Evolutionary conservation across 2,329 filamentous ascomycete genomes (phyloP).

Genomic region (Colletotrichum eleusines): DNA sequence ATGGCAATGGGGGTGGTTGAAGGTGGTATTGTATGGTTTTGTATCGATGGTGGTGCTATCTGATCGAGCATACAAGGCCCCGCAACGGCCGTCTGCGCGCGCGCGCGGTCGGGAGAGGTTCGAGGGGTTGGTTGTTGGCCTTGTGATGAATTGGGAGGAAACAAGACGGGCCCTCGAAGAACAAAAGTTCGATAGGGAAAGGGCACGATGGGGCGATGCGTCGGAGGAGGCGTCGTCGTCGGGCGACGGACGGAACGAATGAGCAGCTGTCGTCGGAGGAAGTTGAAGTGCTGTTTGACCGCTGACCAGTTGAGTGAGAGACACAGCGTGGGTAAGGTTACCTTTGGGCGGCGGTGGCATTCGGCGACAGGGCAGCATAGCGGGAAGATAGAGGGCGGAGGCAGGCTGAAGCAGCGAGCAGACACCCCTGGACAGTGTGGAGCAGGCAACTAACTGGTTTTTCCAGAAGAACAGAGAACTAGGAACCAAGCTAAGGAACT

Average conservation of each 20-base stretch:
- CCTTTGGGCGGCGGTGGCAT: conserved; percentile 9
- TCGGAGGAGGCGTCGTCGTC: conserved; percentile 22
- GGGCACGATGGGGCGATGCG: background rate
- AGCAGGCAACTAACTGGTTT: conserved; percentile 5
- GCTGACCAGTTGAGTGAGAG: background rate
- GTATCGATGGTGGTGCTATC: conserved; percentile 4
- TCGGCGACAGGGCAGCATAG: conserved; percentile 7
- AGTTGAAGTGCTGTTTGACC: conserved; percentile 11
- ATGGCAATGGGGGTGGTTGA: background rate
- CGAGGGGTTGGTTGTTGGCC: background rate
- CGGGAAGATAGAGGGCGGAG: conserved; percentile 1
- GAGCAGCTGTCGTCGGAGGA: conserved; percentile 27
- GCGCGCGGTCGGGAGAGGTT: conserved; percentile 7
- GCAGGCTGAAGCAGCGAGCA: conserved; percentile 9
- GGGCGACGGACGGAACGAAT: conserved; percentile 24
- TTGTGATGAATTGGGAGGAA: conserved; percentile 2
- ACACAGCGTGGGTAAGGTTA: background rate
- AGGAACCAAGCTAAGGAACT: background rate
- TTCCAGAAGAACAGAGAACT: conserved; percentile 1
- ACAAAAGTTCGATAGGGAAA: background rate
- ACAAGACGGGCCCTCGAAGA: background rate
- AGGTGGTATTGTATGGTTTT: background rate
- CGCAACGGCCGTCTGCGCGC: conserved; percentile 13
- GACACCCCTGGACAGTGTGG: conserved; percentile 1
- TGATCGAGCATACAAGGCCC: conserved; percentile 11